Percentiles rank a stretch among this genome's conserved stretches.
These are phyloP conservation scores for Gossypium sturtianum DNA, from an alignment of 345 rosid species.

Conservation along the genomic window DNA sequence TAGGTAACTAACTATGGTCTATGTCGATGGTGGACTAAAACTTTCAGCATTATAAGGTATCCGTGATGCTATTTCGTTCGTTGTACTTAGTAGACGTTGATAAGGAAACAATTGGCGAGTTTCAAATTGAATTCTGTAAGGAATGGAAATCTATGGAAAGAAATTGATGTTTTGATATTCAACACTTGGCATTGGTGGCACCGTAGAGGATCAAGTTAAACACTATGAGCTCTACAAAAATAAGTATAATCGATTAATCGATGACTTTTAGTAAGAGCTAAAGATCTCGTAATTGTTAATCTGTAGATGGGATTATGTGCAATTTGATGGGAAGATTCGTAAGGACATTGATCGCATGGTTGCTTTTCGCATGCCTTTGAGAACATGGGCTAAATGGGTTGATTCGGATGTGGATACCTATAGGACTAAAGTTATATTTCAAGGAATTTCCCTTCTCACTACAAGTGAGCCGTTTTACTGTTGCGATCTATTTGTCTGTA, in stretches of 20 bases:
- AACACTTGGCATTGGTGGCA: conserved; percentile 79
- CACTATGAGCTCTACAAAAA: conserved; percentile 33
- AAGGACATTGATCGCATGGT: conserved; percentile 70
- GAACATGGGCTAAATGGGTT: conserved; percentile 34
- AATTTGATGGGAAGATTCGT: conserved; percentile 33
- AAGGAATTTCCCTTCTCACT: conserved; percentile 81
- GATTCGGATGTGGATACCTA: conserved; percentile 61
- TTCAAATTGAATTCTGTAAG: conserved; percentile 47
- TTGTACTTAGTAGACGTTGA: conserved; percentile 48
- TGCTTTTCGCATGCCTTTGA: conserved; percentile 43
- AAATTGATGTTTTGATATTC: conserved; percentile 47
- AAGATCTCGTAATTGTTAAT: neutral
- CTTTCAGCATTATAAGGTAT: conserved; percentile 36
- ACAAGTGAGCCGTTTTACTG: conserved; percentile 37
- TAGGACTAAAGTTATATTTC: conserved; percentile 56
- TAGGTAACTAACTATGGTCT: neutral
- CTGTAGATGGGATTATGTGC: conserved; percentile 74
- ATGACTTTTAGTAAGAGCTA: neutral
- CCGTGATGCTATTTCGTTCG: conserved; percentile 32
- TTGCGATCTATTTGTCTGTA: neutral
- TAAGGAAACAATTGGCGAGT: conserved; percentile 39
- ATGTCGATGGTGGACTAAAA: neutral
- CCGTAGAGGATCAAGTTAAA: conserved; percentile 50
- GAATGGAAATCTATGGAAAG: conserved; percentile 41
- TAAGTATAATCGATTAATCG: neutral